A percentile compares a stretch with the other conserved stretches of the same genome.
Conservation (phyloP, 75 land plant species). For the Picea glauca region DNA sequence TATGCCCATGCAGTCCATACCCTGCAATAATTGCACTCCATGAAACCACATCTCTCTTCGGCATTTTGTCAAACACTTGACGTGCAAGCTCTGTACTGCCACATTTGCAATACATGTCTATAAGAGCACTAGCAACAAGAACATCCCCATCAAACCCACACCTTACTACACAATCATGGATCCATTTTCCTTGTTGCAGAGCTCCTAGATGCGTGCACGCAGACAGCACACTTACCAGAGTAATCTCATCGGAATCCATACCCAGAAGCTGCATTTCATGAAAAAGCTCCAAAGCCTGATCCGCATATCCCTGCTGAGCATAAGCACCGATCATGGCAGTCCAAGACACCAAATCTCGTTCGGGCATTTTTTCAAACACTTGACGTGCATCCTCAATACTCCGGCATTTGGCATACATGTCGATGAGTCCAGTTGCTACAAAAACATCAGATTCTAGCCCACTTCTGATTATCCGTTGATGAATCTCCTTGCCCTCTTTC, state of each 20-base stretch:
- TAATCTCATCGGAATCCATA: constrained; percentile 33
- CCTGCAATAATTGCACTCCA: constrained; percentile 20
- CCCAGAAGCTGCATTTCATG: constrained; percentile 29
- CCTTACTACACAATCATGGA: constrained; percentile 4
- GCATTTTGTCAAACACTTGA: constrained; percentile 13
- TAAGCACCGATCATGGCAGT: constrained; percentile 62
- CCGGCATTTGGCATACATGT: constrained; percentile 40
- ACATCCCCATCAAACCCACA: constrained; percentile 5
- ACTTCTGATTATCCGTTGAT: constrained; percentile 38
- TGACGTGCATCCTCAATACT: constrained; percentile 22
- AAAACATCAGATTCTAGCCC: constrained; percentile 34
- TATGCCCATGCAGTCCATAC: constrained; percentile 6
- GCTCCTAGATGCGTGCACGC: constrained; percentile 48
- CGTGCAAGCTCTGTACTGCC: constrained; percentile 6
- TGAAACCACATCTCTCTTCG: constrained; percentile 7
- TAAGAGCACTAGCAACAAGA: constrained; percentile 10
- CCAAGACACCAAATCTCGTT: constrained; percentile 71
- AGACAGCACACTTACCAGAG: constrained; percentile 52
- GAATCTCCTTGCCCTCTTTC: constrained; percentile 48
- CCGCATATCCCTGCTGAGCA: constrained; percentile 21
- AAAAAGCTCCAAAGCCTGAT: constrained; percentile 22
- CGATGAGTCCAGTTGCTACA: constrained; percentile 45
- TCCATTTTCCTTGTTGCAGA: constrained; percentile 37
- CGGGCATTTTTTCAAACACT: constrained; percentile 47
- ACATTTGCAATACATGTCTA: constrained; percentile 16